These are phyloP conservation scores for Serendipita sp. DNA, from an alignment of 768 basidiomycete genomes.

Conservation along the genomic window DNA sequence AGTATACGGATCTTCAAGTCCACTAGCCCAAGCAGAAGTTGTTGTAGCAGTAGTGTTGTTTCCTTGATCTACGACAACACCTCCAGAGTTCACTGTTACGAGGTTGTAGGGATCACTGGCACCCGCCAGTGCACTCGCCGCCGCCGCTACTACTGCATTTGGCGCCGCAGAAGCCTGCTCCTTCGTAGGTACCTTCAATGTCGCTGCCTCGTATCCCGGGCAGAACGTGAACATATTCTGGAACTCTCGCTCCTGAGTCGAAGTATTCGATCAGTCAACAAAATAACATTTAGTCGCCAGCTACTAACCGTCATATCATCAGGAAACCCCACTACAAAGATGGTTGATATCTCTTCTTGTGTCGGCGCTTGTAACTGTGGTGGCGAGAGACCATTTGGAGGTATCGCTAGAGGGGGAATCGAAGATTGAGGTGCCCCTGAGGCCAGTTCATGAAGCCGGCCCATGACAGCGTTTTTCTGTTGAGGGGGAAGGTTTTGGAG, in stretches of 20 bases:
- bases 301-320: constrained; percentile 89
- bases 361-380: constrained; percentile 34
- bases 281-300: background rate
- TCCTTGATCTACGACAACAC: constrained; percentile 63
- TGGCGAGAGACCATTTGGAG: constrained; percentile 19
- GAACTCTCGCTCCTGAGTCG: constrained; percentile 83
- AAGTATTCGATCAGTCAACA: constrained; percentile 9
- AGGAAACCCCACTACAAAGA: constrained; percentile 97
- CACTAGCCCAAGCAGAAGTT: constrained; percentile 29
- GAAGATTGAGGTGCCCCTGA: background rate
- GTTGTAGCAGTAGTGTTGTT: constrained; percentile 56
- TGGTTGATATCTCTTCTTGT: constrained; percentile 86
- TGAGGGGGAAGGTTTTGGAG: constrained; percentile 6
- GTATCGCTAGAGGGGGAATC: background rate
- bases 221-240: constrained; percentile 99
- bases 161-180: constrained; percentile 39
- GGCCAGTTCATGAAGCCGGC: constrained; percentile 3
- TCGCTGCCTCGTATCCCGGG: constrained; percentile 89
- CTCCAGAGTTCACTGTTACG: constrained; percentile 67
- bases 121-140: constrained; percentile 22
- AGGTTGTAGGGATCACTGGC: constrained; percentile 73
- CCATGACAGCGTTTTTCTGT: constrained; percentile 1
- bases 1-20: constrained; percentile 15
- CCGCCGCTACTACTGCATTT: constrained; percentile 16
- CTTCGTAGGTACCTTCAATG: constrained; percentile 92